Evolutionary conservation across 108 stramenopile species (phyloP), one percentile per base, ranked within the genome.

Genomic region (Skeletonema costatum): DNA sequence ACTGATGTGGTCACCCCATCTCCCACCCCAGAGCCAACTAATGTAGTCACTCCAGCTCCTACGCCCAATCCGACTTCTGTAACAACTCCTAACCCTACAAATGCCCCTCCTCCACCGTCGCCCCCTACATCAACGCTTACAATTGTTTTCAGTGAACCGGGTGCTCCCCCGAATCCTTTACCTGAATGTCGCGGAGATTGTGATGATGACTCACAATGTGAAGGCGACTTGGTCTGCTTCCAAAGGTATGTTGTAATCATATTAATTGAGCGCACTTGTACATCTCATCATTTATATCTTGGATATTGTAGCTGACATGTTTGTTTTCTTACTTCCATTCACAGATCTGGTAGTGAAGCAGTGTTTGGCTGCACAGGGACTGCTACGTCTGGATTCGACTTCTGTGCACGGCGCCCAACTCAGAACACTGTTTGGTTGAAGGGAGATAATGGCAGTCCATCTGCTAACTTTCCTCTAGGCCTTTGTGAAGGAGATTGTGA

Each of bases 401-500:
- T 25, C 6, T 56, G 53, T 25, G 53, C 53, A 5, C 4, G 29
- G 5, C 53, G 53, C 7, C 25, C 53, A 29, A 56, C 53, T n/a
- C 5, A 5, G 25, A 56, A 56, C 7, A 29, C 25, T 29, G 53
- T 9, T 0, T 56, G 53, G 53, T 56, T 25, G n/a, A 56, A 56
- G 53, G 71, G 69, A 35, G 25, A 73, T 58, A 51, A 51, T 70
- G 53, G 69, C 3, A 31, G 21, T 16, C 69, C 69, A 5, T 17
- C 13, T 30, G 51, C 3, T 2, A 35, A 33, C 53, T 70, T 70
- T 30, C 72, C 72, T 3, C 64, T 73, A 12, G 72, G 72, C 2
- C 46, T 48, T 5, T 73, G 72, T 33, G 66, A 73, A 35, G 72
- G 72, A 2, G 72, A 73, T 25, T 73, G 72, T 46, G 72, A 73